A percentile compares a stretch with the other conserved stretches of the same genome.
phyloP scores from a whole-genome alignment of 441 rosid genomes.

The Pelargonium fulgidum region DNA sequence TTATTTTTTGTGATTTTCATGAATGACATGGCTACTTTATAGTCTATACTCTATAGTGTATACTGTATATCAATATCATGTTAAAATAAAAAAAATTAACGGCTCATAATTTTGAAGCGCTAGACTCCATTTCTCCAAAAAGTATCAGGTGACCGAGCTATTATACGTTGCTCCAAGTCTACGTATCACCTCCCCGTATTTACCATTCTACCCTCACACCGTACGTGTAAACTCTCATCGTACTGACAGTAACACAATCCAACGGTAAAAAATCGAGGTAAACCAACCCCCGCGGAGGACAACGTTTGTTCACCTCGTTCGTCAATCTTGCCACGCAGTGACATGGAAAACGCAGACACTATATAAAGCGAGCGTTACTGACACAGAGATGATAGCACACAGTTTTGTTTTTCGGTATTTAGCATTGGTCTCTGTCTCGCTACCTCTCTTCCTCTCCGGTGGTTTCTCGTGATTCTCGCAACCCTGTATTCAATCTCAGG shows the following conservation, averaged over 20 bases:
- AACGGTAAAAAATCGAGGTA: not conserved
- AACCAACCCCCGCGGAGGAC: not conserved
- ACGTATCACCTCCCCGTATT: not conserved
- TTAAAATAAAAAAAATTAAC: too few species aligned
- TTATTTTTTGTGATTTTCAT: too few species aligned
- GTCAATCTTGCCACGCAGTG: conserved; percentile 1
- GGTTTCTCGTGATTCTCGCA: not conserved
- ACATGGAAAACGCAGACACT: not conserved
- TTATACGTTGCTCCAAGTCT: too few species aligned
- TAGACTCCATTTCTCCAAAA: not conserved
- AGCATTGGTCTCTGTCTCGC: not conserved
- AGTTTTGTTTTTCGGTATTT: not conserved
- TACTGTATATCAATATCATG: too few species aligned
- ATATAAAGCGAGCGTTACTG: conserved; percentile 4
- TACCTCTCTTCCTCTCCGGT: not conserved
- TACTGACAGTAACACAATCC: not conserved
- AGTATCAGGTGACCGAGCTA: not conserved
- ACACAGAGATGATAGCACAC: not conserved
- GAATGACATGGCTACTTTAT: too few species aligned
- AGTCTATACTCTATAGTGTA: too few species aligned
- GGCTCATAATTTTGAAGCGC: not conserved
- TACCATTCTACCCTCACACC: not conserved
- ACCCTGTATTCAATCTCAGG: not conserved
- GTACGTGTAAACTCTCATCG: not conserved
- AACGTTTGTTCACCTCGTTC: not conserved